Evolutionary conservation across 75 land plant genomes (phyloP).

Genomic region (Azolla pinnata): DNA sequence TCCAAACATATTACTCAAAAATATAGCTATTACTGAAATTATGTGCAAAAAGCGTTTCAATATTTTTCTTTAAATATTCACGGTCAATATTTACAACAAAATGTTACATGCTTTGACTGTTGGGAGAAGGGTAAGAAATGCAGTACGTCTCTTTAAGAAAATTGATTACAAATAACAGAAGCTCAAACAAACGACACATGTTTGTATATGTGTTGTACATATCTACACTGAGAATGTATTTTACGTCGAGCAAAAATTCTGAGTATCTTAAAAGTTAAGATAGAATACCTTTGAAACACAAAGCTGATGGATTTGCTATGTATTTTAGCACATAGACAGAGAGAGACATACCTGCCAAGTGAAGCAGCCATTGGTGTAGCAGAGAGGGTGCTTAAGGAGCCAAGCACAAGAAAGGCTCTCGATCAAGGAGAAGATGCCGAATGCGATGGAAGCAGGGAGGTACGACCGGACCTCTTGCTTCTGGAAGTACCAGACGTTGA

Average conservation of each 20-base stretch:
- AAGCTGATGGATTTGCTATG: background rate
- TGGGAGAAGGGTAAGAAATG: too few species aligned
- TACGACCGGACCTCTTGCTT: background rate
- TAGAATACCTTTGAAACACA: background rate
- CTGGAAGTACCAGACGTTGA: constrained; percentile 35
- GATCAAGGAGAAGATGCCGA: constrained; percentile 28
- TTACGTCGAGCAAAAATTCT: too few species aligned
- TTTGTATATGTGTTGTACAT: background rate
- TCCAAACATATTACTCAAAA: too few species aligned
- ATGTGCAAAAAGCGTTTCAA: too few species aligned
- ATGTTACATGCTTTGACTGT: too few species aligned
- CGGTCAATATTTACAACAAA: too few species aligned
- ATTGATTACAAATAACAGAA: background rate
- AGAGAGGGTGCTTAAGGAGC: constrained; percentile 32
- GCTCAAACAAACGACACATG: background rate
- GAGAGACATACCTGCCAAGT: constrained; percentile 3
- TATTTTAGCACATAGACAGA: constrained; percentile 8
- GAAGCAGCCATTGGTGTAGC: constrained; percentile 12
- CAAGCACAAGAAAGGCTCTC: constrained; percentile 32
- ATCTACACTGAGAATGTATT: background rate
- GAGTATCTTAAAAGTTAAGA: too few species aligned
- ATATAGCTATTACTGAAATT: too few species aligned
- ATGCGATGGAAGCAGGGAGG: constrained; percentile 17
- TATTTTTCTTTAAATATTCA: too few species aligned
- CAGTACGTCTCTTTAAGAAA: too few species aligned